Conservation (phyloP, 306 rosid species). For the Cucurbita moschata region DNA sequence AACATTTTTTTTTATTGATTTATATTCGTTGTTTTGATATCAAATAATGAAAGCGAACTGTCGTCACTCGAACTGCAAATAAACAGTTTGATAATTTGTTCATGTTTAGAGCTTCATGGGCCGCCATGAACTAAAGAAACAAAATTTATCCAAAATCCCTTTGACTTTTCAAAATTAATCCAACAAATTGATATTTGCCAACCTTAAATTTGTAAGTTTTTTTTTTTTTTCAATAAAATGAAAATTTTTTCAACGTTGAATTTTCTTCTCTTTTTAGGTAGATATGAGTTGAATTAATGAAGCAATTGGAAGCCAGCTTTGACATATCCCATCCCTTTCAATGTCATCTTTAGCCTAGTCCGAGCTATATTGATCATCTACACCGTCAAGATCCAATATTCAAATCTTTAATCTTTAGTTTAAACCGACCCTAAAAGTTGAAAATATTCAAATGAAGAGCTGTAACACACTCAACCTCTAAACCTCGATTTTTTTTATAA, state of each 20-base stretch:
- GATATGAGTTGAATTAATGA: background rate
- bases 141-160: too few relatives aligned
- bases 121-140: background rate
- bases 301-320: background rate
- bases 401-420: background rate
- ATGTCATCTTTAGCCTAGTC: background rate
- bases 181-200: too few relatives aligned
- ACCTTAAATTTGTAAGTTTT: background rate
- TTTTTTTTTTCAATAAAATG: background rate
- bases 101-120: background rate
- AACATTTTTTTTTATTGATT: background rate
- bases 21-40: background rate
- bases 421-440: background rate
- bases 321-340: slow-evolving; percentile 1
- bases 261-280: background rate
- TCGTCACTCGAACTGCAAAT: background rate
- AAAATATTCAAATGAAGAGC: background rate
- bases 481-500: background rate
- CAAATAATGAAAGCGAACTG: background rate
- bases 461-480: background rate
- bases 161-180: too few relatives aligned
- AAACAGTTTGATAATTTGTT: background rate
- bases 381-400: too few relatives aligned
- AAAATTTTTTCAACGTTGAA: background rate
- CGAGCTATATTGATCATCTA: background rate